Evolutionary conservation across 257 asterid species (phyloP).

Genomic region (Solanum sparsipilum): DNA sequence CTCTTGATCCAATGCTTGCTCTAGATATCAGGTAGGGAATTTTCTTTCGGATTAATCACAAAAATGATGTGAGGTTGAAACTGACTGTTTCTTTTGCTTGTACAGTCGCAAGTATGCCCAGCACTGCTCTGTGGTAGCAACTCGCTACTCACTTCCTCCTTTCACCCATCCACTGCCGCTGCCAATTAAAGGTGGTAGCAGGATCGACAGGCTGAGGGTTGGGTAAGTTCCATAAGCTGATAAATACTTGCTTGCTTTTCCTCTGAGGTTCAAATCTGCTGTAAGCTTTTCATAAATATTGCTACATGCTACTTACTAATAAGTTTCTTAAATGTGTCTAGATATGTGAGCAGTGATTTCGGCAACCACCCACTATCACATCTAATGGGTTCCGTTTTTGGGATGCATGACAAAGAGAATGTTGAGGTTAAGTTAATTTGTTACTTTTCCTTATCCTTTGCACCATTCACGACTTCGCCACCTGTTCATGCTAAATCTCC

Average conservation of each 20-base stretch:
- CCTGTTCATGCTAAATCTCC: neutral
- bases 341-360: constrained; percentile 97
- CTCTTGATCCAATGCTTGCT: constrained; percentile 93
- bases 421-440: constrained; percentile 57
- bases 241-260: neutral
- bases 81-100: neutral
- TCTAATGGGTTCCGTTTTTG: constrained; percentile 97
- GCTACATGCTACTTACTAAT: neutral
- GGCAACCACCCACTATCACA: constrained; percentile 98
- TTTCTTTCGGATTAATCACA: neutral
- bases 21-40: constrained; percentile 72
- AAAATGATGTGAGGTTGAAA: neutral
- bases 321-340: constrained; percentile 16
- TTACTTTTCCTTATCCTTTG: neutral
- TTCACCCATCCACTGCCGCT: constrained; percentile 75
- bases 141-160: constrained; percentile 84
- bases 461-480: neutral
- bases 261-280: neutral
- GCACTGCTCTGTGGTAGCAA: constrained; percentile 87
- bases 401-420: constrained; percentile 79
- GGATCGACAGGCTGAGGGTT: constrained; percentile 62
- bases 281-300: neutral
- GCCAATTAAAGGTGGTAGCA: constrained; percentile 54
- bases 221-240: constrained; percentile 46
- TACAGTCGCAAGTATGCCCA: constrained; percentile 90